Base-by-base conservation (phyloP, 164 flowering plant genomes). In the Sextonia rubra region DNA sequence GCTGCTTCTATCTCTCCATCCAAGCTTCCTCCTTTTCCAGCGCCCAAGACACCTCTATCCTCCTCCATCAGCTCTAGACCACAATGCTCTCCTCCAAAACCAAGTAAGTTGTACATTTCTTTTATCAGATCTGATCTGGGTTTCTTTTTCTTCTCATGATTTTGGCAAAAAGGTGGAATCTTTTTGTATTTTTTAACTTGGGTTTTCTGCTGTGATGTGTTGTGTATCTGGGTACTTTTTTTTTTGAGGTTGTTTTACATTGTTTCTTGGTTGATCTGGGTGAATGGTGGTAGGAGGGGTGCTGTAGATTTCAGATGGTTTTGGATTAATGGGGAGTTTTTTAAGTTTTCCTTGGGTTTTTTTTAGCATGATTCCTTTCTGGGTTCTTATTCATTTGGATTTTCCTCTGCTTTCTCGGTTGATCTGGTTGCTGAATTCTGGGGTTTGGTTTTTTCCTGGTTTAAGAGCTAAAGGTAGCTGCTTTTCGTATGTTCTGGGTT, bases 31-130 rank as follows among this genome's bases (percentile, higher is more conserved):
- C 47, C 22, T 27, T 64, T 29, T 64, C 67, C 67, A 17, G n/a
- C 58, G 12, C n/a, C 58, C 58, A 15, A 17, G n/a, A 52, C 58
- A 26, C 27, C 47, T 29, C n/a, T 27, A 6, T 14, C 44, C 20
- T 26, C 2, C 47, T 64, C 56, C 48, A 9, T 7, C 69, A 32
- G 61, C 60, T 65, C 29, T n/a, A 52, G 67, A 25, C 66, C 62
- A 73, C 75, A 75, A 80, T 75, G 85, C 80, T 87, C 81, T 73
- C 93, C 37, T 71, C 93, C 15, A 87, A 84, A 77, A 75, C 90
- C 80, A 89, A 81, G 93, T 87, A 76, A 80, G 88, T 79, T 4
- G 37, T 64, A 2, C 11, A 69, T 73, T 18, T 29, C 0, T 56
- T 63, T 9, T 12, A 27, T 27, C 70, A 78, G 87, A 83, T 87